Percentiles rank a stretch among this genome's conserved stretches.
phyloP scores from a whole-genome alignment of 148 eudicot species.

The Amaranthus hypochondriacus region DNA sequence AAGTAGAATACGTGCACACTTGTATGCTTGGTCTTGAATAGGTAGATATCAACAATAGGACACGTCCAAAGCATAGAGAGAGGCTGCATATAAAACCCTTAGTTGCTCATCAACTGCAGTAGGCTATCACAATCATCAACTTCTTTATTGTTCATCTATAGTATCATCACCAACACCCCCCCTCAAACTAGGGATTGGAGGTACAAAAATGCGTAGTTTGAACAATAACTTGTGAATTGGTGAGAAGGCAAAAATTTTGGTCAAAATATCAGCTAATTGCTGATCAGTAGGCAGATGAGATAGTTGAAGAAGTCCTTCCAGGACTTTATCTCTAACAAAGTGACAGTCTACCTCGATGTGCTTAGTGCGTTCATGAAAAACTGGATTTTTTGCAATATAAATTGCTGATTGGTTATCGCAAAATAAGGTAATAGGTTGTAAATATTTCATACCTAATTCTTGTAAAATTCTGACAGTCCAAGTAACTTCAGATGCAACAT shows the following conservation, averaged over 20 bases:
- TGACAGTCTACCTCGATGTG: neutral
- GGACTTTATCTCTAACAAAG: neutral
- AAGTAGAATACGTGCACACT: too few relatives aligned
- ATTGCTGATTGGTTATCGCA: neutral
- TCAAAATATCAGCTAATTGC: neutral
- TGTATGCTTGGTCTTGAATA: too few relatives aligned
- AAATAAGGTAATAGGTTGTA: neutral
- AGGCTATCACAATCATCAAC: too few relatives aligned
- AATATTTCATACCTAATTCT: neutral
- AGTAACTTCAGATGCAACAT: neutral
- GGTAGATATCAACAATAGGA: too few relatives aligned
- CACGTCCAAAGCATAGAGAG: too few relatives aligned
- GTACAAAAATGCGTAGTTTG: too few relatives aligned
- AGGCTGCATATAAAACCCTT: too few relatives aligned
- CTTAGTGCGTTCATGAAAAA: neutral
- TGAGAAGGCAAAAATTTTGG: neutral
- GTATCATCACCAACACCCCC: too few relatives aligned
- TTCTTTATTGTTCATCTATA: too few relatives aligned
- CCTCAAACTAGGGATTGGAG: too few relatives aligned
- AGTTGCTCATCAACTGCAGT: too few relatives aligned
- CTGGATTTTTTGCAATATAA: neutral
- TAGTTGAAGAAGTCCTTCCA: neutral
- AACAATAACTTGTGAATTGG: too few relatives aligned
- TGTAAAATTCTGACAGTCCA: neutral
- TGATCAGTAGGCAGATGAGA: neutral